A percentile compares a stretch with the other conserved stretches of the same genome.
Conservation (phyloP, 345 rosid species). For the Syzygium oleosum region DNA sequence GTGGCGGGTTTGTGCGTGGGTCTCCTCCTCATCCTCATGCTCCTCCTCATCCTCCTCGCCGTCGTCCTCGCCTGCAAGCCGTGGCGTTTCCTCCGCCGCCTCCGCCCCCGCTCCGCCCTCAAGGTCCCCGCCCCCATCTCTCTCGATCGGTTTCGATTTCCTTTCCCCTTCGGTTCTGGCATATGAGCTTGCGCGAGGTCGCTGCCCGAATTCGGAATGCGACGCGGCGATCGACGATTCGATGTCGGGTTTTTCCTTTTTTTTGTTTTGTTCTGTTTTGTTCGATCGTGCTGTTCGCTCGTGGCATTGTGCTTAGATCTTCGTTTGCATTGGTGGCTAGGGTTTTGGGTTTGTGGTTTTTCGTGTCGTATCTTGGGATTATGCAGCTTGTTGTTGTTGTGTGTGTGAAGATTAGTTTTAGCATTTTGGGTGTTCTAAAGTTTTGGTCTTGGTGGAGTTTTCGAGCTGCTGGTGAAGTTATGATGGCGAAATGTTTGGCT, state of each 20-base stretch:
- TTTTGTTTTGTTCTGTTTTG: not conserved
- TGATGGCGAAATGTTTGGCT: not conserved
- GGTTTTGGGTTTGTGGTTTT: not conserved
- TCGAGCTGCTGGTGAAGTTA: not conserved
- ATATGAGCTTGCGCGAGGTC: not conserved
- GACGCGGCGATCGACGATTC: not conserved
- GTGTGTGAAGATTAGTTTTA: not conserved
- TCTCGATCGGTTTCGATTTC: not conserved
- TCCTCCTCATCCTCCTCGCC: constrained; percentile 55
- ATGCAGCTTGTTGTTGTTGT: not conserved
- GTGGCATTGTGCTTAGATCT: not conserved
- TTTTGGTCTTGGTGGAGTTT: not conserved
- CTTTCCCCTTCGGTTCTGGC: not conserved
- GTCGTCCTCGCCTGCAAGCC: constrained; percentile 74
- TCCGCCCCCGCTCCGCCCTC: constrained; percentile 22
- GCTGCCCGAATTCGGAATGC: not conserved
- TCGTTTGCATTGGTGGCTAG: not conserved
- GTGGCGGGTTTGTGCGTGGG: constrained; percentile 13
- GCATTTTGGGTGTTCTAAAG: not conserved
- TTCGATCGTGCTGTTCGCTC: not conserved
- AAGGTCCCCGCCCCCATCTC: constrained; percentile 29
- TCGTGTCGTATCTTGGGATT: not conserved
- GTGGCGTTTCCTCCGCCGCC: constrained; percentile 70
- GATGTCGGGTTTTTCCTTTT: not conserved
- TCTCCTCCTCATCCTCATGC: constrained; percentile 57